Evolutionary conservation across 148 eudicot species (phyloP).

Genomic region (Spergularia bocconei): DNA sequence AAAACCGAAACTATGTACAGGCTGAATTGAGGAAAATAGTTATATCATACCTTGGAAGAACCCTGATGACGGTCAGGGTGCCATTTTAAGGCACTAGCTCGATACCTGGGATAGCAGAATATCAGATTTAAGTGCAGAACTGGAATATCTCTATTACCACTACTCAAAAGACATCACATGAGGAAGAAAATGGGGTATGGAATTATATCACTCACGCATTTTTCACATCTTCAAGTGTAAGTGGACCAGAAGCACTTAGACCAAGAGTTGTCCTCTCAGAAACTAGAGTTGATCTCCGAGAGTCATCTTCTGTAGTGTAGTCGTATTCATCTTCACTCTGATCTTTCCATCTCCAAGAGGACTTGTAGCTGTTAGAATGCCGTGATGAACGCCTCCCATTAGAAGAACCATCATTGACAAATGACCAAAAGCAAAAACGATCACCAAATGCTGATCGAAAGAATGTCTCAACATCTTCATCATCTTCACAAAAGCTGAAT

Average conservation of each 20-base stretch:
- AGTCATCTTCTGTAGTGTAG: slow-evolving; percentile 41
- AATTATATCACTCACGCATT: slow-evolving; percentile 57
- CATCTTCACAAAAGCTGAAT: slow-evolving; percentile 61
- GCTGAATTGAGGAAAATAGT: neutral
- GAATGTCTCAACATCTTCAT: slow-evolving; percentile 44
- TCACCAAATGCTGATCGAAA: slow-evolving; percentile 62
- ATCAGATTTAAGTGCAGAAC: neutral
- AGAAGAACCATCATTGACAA: slow-evolving; percentile 53
- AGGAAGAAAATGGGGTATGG: neutral
- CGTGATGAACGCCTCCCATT: slow-evolving; percentile 51
- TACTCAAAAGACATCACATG: neutral
- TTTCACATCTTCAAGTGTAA: slow-evolving; percentile 81
- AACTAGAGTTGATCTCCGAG: slow-evolving; percentile 32
- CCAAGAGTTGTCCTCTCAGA: slow-evolving; percentile 72
- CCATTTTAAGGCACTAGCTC: slow-evolving; percentile 89
- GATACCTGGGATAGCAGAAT: slow-evolving; percentile 52
- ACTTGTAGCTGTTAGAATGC: slow-evolving; percentile 36
- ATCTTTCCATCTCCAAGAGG: slow-evolving; percentile 43
- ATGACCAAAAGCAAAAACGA: slow-evolving; percentile 63
- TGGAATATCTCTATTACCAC: neutral
- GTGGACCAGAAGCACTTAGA: slow-evolving; percentile 72
- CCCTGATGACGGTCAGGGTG: slow-evolving; percentile 96
- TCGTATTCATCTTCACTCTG: slow-evolving; percentile 46
- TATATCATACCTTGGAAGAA: slow-evolving; percentile 60
- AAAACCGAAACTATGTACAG: neutral